Conservation (phyloP, 352 stramenopile genomes). For the Phytopythium chamaehyphon region DNA sequence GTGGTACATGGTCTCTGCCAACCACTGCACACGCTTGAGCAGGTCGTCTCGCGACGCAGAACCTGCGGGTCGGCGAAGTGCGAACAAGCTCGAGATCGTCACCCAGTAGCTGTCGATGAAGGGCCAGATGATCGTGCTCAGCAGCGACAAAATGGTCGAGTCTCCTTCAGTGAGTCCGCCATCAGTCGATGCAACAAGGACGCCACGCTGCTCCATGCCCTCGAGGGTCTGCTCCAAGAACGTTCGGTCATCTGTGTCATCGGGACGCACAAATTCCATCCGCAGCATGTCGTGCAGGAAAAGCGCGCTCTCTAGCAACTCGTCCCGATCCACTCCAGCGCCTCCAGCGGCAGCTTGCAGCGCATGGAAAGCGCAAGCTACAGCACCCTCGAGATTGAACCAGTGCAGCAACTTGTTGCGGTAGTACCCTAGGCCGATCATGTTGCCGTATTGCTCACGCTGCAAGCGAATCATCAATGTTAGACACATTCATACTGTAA, state of each 20-base stretch:
- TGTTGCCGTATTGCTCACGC: constrained; percentile 81
- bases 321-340: constrained; percentile 32
- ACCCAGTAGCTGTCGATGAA: constrained; percentile 88
- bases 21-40: constrained; percentile 80
- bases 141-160: constrained; percentile 46
- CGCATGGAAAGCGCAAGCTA: constrained; percentile 73
- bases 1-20: constrained; percentile 86
- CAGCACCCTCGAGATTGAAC: constrained; percentile 78
- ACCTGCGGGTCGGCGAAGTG: constrained; percentile 36
- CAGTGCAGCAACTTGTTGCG: constrained; percentile 86
- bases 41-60: constrained; percentile 56
- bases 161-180: constrained; percentile 15
- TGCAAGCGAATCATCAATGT: constrained; percentile 18
- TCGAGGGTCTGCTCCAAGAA: constrained; percentile 41
- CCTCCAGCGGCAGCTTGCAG: constrained; percentile 19
- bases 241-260: constrained; percentile 37
- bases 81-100: constrained; percentile 68
- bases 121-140: constrained; percentile 80
- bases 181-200: constrained; percentile 16
- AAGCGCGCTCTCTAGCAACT: constrained; percentile 54
- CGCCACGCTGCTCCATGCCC: constrained; percentile 32
- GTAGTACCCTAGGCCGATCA: constrained; percentile 86
- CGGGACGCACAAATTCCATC: constrained; percentile 78
- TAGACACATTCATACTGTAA: constrained; percentile 2
- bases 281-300: constrained; percentile 78